phyloP scores from a whole-genome alignment of 176 grass and related monocot species.

The Rhynchospora breviuscula region DNA sequence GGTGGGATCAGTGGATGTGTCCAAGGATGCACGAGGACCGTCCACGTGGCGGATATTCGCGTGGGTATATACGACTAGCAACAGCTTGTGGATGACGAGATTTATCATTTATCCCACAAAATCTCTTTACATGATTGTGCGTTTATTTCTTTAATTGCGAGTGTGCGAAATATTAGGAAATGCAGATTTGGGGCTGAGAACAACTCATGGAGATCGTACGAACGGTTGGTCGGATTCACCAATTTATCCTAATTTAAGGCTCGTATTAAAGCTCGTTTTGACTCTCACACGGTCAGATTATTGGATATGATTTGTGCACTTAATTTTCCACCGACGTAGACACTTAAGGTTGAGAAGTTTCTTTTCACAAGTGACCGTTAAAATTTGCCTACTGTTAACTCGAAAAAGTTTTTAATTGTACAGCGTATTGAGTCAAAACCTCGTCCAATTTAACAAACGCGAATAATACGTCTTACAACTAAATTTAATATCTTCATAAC shows the following conservation, averaged over 20 bases:
- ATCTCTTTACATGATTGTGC: background rate
- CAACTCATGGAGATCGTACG: background rate
- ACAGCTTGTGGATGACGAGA: slow-evolving; percentile 48
- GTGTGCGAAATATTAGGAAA: slow-evolving; percentile 7
- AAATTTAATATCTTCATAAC: too few species aligned
- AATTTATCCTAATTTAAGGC: background rate
- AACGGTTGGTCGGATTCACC: slow-evolving; percentile 6
- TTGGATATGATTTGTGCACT: background rate
- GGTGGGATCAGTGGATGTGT: slow-evolving; percentile 36
- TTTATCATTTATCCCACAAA: background rate
- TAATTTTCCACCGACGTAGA: background rate
- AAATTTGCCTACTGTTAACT: background rate
- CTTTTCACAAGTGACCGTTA: background rate
- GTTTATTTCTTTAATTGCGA: slow-evolving; percentile 1
- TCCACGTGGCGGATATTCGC: slow-evolving; percentile 73
- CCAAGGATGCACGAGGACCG: slow-evolving; percentile 34
- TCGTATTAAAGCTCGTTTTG: background rate
- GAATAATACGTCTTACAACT: too few species aligned
- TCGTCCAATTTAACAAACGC: too few species aligned
- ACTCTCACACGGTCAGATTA: slow-evolving; percentile 3
- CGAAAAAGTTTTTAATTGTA: background rate
- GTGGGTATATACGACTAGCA: slow-evolving; percentile 24
- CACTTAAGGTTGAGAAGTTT: background rate
- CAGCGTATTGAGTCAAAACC: background rate
- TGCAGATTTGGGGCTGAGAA: background rate